phyloP scores from a whole-genome alignment of 495 filamentous ascomycete genomes.

The Venustampulla echinocandica region DNA sequence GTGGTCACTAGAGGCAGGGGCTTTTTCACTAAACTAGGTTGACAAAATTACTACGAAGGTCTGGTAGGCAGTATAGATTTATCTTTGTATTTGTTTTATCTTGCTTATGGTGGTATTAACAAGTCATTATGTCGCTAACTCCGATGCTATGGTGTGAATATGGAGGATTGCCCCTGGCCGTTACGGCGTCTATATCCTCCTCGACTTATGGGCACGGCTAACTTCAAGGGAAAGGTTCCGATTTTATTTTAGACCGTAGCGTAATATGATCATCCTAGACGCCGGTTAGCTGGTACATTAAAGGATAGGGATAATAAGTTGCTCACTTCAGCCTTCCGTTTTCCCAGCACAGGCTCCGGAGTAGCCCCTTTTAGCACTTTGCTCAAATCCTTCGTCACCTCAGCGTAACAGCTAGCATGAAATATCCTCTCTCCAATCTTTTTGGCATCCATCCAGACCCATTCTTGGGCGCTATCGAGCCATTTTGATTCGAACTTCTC shows the following conservation, averaged over 20 bases:
- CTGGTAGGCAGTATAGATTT: not conserved
- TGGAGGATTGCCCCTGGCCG: too few relatives aligned
- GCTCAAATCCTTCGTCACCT: constrained; percentile 62
- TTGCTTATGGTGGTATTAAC: not conserved
- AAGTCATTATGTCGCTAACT: not conserved
- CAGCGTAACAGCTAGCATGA: constrained; percentile 81
- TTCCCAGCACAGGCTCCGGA: constrained; percentile 62
- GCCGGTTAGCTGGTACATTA: not conserved
- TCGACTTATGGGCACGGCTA: too few relatives aligned
- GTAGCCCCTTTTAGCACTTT: constrained; percentile 37
- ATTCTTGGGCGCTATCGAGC: constrained; percentile 88
- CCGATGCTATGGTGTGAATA: not conserved
- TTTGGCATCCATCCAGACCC: constrained; percentile 91
- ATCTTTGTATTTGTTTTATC: not conserved
- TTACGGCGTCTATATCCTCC: too few relatives aligned
- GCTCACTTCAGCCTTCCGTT: constrained; percentile 67
- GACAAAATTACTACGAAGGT: too few relatives aligned
- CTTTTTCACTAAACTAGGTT: too few relatives aligned
- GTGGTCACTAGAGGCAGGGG: too few relatives aligned
- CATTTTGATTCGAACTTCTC: constrained; percentile 85
- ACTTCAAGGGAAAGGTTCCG: constrained; percentile 8
- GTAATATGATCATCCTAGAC: constrained; percentile 15
- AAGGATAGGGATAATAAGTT: not conserved
- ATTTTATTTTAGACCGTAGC: constrained; percentile 16
- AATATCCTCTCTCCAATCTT: constrained; percentile 72